Conservation (phyloP, 495 filamentous ascomycete genomes). For the Penicillium tannophilum region DNA sequence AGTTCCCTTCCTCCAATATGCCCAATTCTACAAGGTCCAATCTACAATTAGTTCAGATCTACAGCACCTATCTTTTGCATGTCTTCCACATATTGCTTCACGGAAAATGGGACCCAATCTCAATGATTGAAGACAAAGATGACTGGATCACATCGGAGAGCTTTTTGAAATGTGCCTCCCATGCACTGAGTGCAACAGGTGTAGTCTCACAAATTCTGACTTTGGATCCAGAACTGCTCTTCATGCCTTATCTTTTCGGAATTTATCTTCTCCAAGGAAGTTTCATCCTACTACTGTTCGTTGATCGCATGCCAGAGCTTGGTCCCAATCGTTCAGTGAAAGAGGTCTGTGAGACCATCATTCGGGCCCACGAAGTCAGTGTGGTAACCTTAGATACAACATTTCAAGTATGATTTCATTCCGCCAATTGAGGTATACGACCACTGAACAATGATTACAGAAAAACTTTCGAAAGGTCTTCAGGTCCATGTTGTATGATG, state of each 20-base stretch:
- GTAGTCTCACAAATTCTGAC: slow-evolving; percentile 56
- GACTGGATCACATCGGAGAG: slow-evolving; percentile 59
- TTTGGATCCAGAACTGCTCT: slow-evolving; percentile 58
- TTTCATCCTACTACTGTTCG: slow-evolving; percentile 58
- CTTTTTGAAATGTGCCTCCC: slow-evolving; percentile 54
- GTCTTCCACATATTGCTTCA: slow-evolving; percentile 59
- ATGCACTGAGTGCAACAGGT: slow-evolving; percentile 56
- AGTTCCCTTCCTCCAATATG: not conserved
- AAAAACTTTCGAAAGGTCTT: slow-evolving; percentile 27
- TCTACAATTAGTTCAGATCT: slow-evolving; percentile 22
- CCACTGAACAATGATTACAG: slow-evolving; percentile 4
- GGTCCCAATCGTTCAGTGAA: slow-evolving; percentile 54
- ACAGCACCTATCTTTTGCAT: slow-evolving; percentile 54
- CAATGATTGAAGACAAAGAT: slow-evolving; percentile 58
- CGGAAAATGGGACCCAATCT: slow-evolving; percentile 62
- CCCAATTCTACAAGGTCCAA: slow-evolving; percentile 1
- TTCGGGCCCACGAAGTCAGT: slow-evolving; percentile 60
- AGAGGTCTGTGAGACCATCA: slow-evolving; percentile 59
- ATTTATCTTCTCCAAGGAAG: slow-evolving; percentile 63
- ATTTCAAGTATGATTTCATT: slow-evolving; percentile 50
- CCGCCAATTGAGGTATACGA: too few species aligned
- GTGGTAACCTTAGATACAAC: slow-evolving; percentile 62
- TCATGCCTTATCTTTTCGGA: slow-evolving; percentile 64
- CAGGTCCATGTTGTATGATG: slow-evolving; percentile 25
- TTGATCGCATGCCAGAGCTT: slow-evolving; percentile 55